Conservation (phyloP, 2,329 filamentous ascomycete species). For the Claviceps pazoutovae region DNA sequence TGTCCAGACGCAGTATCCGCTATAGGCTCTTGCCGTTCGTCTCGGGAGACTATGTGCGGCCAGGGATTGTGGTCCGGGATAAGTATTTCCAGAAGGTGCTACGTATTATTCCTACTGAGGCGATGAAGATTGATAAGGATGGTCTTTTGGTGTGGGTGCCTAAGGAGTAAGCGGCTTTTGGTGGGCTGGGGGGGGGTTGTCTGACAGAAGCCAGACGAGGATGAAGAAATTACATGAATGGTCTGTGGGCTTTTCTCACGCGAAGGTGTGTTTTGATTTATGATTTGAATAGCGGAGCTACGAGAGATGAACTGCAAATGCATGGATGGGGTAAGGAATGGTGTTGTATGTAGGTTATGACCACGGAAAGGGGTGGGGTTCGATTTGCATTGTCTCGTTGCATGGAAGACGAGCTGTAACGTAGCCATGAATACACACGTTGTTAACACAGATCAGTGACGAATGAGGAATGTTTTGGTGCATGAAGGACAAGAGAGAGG, state of each 20-base stretch:
- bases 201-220: no score
- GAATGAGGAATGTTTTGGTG: no score
- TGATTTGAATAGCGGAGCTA: no score
- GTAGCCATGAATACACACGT: neutral
- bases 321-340: no score
- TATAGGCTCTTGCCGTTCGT: slow-evolving; percentile 61
- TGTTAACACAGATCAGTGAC: neutral
- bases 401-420: neutral
- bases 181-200: neutral
- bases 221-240: no score
- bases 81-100: slow-evolving; percentile 88
- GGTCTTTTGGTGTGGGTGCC: slow-evolving; percentile 50
- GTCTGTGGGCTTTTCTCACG: no score
- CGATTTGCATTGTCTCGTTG: no score
- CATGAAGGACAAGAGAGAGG: no score
- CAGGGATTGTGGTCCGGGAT: slow-evolving; percentile 66
- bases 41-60: slow-evolving; percentile 53
- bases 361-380: no score
- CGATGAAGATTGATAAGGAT: slow-evolving; percentile 51
- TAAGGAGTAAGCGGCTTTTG: slow-evolving; percentile 8
- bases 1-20: slow-evolving; percentile 59
- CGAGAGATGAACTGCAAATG: no score
- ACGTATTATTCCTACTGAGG: slow-evolving; percentile 65
- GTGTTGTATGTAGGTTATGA: no score
- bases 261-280: no score